phyloP scores from a whole-genome alignment of 495 filamentous ascomycete species.

The Aspergillus baeticus region DNA sequence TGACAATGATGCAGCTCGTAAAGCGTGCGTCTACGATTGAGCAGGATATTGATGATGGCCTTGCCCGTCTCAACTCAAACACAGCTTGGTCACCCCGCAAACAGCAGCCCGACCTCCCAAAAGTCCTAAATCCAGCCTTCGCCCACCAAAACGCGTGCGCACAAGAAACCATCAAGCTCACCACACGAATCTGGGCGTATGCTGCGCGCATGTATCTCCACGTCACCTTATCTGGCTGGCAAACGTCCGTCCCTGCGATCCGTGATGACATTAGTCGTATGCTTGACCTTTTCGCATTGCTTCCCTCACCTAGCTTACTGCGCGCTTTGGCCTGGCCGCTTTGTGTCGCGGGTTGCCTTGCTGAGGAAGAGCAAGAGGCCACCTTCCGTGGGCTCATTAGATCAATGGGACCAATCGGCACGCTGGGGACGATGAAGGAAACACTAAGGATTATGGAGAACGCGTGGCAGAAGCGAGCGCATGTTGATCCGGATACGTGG shows the following conservation, averaged over 20 bases:
- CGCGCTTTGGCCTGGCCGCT: slow-evolving; percentile 2
- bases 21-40: background rate
- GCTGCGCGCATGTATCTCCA: slow-evolving; percentile 2
- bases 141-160: background rate
- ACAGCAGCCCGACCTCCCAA: background rate
- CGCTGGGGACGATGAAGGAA: background rate
- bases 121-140: background rate
- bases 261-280: background rate
- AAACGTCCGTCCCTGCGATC: background rate
- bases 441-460: background rate
- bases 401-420: background rate
- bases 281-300: background rate
- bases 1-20: background rate
- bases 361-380: background rate
- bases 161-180: background rate
- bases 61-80: background rate
- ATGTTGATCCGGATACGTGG: background rate
- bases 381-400: background rate
- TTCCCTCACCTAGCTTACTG: background rate
- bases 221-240: background rate
- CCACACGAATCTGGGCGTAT: background rate
- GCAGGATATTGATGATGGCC: background rate
- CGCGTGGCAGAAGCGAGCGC: background rate
- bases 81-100: background rate
- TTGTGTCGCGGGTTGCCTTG: slow-evolving; percentile 2